Conservation (phyloP, 768 basidiomycete genomes). For the Suillus luteus region DNA sequence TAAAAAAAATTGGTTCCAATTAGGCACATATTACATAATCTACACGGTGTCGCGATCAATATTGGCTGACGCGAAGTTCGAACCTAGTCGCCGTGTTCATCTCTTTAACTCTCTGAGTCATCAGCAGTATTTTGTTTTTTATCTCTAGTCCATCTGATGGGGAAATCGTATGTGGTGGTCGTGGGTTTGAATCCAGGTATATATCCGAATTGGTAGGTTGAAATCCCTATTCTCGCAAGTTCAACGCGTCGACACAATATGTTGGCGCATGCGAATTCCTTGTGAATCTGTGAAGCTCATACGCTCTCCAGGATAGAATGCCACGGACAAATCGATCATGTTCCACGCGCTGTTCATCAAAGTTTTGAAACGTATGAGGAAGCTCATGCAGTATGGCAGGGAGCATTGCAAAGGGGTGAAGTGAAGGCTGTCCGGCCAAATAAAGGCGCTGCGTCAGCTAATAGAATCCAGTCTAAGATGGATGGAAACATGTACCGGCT, state of each 20-base stretch:
- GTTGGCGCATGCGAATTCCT: slow-evolving; percentile 32
- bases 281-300: slow-evolving; percentile 12
- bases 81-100: slow-evolving; percentile 1
- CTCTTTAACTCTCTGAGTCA: not conserved
- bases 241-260: slow-evolving; percentile 21
- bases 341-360: slow-evolving; percentile 45
- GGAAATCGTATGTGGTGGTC: slow-evolving; percentile 33
- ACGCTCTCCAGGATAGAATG: slow-evolving; percentile 45
- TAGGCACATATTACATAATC: not conserved
- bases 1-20: not conserved
- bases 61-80: not conserved
- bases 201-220: slow-evolving; percentile 30
- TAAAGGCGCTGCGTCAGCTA: slow-evolving; percentile 6
- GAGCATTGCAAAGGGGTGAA: slow-evolving; percentile 32
- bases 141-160: slow-evolving; percentile 14
- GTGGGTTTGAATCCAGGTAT: slow-evolving; percentile 31
- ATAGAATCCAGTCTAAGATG: slow-evolving; percentile 14
- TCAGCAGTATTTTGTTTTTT: not conserved
- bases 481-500: slow-evolving; percentile 3
- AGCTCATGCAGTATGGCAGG: slow-evolving; percentile 37
- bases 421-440: slow-evolving; percentile 21
- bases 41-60: not conserved
- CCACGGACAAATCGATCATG: slow-evolving; percentile 42
- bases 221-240: slow-evolving; percentile 11
- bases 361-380: slow-evolving; percentile 45